Conservation (phyloP, 73 alveolate species). For the Paraurostyla sp. region DNA sequence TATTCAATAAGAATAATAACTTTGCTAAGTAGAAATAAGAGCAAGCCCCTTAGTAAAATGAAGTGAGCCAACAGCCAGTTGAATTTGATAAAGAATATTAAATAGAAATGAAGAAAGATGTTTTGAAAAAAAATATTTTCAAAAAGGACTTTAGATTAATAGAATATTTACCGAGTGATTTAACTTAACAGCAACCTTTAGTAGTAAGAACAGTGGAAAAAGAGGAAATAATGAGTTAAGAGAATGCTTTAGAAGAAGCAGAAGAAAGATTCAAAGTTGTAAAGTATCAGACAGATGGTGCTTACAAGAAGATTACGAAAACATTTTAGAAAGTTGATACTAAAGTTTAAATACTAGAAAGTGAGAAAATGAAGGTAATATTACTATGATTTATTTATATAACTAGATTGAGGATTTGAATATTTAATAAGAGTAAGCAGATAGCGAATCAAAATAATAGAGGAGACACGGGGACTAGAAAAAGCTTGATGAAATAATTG, state of each 20-base stretch:
- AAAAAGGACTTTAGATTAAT: conserved; percentile 20
- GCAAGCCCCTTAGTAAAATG: background rate
- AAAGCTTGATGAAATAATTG: background rate
- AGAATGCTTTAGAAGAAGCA: conserved; percentile 9
- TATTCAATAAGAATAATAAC: background rate
- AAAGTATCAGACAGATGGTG: conserved; percentile 1
- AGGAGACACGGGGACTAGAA: background rate
- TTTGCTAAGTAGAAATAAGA: background rate
- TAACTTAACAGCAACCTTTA: background rate
- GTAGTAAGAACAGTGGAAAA: conserved; percentile 4
- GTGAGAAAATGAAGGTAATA: conserved; percentile 20
- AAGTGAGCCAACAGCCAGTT: background rate
- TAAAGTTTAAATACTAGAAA: background rate
- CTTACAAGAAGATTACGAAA: background rate
- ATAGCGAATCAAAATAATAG: too few species aligned
- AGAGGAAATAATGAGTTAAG: conserved; percentile 49
- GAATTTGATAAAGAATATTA: background rate
- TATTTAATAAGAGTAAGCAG: too few species aligned
- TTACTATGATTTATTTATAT: too few species aligned
- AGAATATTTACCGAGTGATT: background rate
- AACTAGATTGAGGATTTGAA: too few species aligned
- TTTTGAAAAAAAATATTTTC: background rate
- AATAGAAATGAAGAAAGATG: background rate
- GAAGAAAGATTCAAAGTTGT: background rate
- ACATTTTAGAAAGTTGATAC: background rate